A percentile compares a stretch with the other conserved stretches of the same genome.
Conservation (phyloP, 164 flowering plant species). For the Cinnamomum micranthum region DNA sequence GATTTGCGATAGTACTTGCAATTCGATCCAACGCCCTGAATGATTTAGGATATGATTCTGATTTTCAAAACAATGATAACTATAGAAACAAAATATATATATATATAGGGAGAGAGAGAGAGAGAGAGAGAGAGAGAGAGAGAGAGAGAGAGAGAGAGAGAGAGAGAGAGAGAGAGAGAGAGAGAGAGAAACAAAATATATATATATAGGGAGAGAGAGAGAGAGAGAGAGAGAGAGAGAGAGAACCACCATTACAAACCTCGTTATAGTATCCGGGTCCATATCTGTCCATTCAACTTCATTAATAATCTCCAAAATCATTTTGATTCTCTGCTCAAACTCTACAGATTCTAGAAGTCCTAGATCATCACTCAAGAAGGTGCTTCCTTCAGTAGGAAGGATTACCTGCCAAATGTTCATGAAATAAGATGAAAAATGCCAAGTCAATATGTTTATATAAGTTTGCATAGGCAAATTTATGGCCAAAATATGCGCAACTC, state of each 20-base stretch:
- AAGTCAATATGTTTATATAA: not conserved
- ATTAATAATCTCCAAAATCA: constrained; percentile 65
- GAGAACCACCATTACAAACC: constrained; percentile 35
- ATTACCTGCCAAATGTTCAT: constrained; percentile 42
- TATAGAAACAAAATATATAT: too few species aligned
- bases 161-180: not conserved
- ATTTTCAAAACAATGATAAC: too few species aligned
- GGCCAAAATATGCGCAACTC: not conserved
- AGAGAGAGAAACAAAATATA: not conserved
- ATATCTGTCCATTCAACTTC: constrained; percentile 67
- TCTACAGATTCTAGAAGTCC: constrained; percentile 80
- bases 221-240: too few species aligned
- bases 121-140: not conserved
- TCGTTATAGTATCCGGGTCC: constrained; percentile 78
- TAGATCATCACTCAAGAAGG: constrained; percentile 75
- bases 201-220: not conserved
- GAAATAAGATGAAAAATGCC: constrained; percentile 4
- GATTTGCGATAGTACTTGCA: too few species aligned
- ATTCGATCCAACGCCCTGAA: too few species aligned
- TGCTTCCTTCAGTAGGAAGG: constrained; percentile 33
- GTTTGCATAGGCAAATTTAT: not conserved
- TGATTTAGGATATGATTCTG: too few species aligned
- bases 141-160: not conserved
- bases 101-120: not conserved
- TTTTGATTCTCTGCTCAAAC: constrained; percentile 72